Evolutionary conservation across 2,329 filamentous ascomycete species (phyloP).

Genomic region (Aspergillus uvarum): DNA sequence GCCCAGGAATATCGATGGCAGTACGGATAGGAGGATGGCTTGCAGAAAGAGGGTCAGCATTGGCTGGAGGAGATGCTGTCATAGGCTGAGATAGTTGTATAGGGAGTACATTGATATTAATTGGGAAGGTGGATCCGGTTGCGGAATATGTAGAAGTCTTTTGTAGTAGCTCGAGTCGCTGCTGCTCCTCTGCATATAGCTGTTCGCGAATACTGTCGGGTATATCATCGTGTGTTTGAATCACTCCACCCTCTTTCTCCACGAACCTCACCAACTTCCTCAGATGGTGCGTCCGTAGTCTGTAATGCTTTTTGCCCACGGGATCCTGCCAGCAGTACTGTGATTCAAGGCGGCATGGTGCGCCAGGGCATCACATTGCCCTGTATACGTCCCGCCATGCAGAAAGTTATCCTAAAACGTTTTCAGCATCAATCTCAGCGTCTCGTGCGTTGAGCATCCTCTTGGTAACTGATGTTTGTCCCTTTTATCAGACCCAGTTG

Average conservation of each 20-base stretch:
- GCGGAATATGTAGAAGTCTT: constrained; percentile 18
- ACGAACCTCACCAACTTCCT: constrained; percentile 16
- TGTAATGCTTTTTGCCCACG: constrained; percentile 9
- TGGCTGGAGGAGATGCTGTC: neutral
- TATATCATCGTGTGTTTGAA: constrained; percentile 10
- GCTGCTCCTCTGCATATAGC: constrained; percentile 2
- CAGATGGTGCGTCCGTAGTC: neutral
- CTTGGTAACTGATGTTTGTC: constrained; percentile 17
- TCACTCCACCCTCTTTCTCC: constrained; percentile 2
- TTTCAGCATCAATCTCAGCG: constrained; percentile 26
- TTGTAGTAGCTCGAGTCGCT: constrained; percentile 9
- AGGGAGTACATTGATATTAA: constrained; percentile 33
- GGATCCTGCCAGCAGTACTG: constrained; percentile 13
- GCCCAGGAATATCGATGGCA: constrained; percentile 10
- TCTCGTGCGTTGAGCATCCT: constrained; percentile 28
- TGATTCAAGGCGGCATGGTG: constrained; percentile 24
- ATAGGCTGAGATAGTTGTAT: constrained; percentile 14
- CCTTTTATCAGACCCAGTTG: neutral
- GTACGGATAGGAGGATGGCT: no score
- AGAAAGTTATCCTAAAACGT: constrained; percentile 24
- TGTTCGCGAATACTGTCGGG: constrained; percentile 6
- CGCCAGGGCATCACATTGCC: constrained; percentile 31
- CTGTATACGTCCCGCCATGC: constrained; percentile 34
- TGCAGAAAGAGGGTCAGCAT: no score
- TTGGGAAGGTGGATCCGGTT: constrained; percentile 21